Evolutionary conservation across 345 rosid genomes (phyloP).

Genomic region (Firmiana major): DNA sequence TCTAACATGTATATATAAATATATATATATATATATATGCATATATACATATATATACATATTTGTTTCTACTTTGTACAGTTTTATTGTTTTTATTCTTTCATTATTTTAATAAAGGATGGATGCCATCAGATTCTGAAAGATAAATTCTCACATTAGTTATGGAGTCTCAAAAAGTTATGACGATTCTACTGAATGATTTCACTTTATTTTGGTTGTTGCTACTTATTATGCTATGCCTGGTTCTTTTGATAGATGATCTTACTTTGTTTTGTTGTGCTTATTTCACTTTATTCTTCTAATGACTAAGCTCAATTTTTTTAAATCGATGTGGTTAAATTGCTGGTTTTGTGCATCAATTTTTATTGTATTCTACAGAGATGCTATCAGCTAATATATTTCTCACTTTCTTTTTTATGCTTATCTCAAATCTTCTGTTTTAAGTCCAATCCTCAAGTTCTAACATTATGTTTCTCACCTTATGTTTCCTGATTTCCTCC

Average conservation of each 20-base stretch:
- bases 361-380: neutral
- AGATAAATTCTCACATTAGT: neutral
- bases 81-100: too few relatives aligned
- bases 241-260: neutral
- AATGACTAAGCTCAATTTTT: neutral
- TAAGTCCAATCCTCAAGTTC: neutral
- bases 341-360: neutral
- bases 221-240: neutral
- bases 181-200: neutral
- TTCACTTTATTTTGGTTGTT: neutral
- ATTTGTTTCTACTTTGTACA: neutral
- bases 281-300: neutral
- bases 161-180: neutral
- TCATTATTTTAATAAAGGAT: neutral
- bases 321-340: neutral
- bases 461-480: neutral
- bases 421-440: neutral
- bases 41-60: too few relatives aligned
- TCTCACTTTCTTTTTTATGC: neutral
- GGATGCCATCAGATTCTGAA: neutral
- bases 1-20: too few relatives aligned
- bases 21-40: too few relatives aligned
- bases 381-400: neutral
- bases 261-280: neutral
- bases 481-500: neutral